Evolutionary conservation across 2,329 filamentous ascomycete species (phyloP), one percentile per base, ranked within the genome.

Genomic region (Fonsecaea erecta): DNA sequence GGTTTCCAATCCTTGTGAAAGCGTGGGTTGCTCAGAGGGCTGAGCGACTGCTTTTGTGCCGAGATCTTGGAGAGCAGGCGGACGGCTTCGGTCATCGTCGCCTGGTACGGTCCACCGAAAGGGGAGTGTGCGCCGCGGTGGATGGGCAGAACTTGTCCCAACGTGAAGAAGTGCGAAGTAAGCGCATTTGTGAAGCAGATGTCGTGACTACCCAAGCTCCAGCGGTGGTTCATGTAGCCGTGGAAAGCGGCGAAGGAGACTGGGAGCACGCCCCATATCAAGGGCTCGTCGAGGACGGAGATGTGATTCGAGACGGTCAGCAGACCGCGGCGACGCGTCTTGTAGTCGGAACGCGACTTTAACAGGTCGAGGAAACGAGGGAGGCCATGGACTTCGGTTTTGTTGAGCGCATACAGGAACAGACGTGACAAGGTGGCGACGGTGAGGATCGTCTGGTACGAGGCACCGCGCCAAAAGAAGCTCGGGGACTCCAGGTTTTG

Each of bases 281-380:
- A 80, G 28, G 95, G 95, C 79, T 99, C 95, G 78, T 99, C 95
- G 72, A 98, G 81, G 91, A 96, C 89, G 76, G 90, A 93, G 70
- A 92, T 86, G 81, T 96, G 92, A 77, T 96, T 96, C 55, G 90
- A 94, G 37, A 95, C 92, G 93, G 94, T 98, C 67, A 98, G 83
- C 66, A 98, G 83, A 18, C 94, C 95, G 72, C 88, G 86, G 63
- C 89, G 82, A 69, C 92, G 87, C 57, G 83, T 83, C 48, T 85
- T 83, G 2, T 86, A 80, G 75, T 93, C 85, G 71, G 84, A 83
- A 67, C 94, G 86, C 70, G 85, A 84, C 72, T 97, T 93, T 40
- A 98, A 79, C 3, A 94, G 79, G 56, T 87, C 82, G 37, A 95
- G 80, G 70, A 99, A 95, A 11, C 83, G 80, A 54, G 93, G 87